Evolutionary conservation across 139 green algal species (phyloP), one percentile per base, ranked within the genome.

Genomic region (Micromonas pusilla): DNA sequence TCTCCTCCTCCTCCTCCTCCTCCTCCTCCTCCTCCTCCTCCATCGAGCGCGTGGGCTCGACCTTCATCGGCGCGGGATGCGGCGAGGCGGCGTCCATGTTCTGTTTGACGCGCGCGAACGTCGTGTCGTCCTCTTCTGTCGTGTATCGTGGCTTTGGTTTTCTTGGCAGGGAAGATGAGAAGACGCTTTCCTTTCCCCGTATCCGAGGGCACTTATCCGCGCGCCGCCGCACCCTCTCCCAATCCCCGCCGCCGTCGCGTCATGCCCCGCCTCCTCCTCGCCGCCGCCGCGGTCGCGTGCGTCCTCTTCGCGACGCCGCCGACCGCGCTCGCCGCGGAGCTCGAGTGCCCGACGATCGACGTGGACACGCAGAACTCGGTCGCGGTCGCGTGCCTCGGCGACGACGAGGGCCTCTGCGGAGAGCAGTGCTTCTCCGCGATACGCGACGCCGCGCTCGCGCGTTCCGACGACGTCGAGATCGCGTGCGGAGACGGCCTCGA

Each of bases 321-420:
- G n/a, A n/a, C n/a, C n/a, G n/a, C n/a, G n/a, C n/a, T n/a, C 16
- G 52, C 52, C 16, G 60, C 60, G 60, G 19, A 19, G 9, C 32
- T 23, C 25, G 13, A 67, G 60, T 67, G 60, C 20, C 60, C 60
- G 9, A 67, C 60, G 19, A 9, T 67, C 60, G 60, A 67, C 20
- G 60, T 34, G 20, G 60, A 67, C 60, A n/a, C 60, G 9, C 13
- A 34, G 25, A 67, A 34, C 25, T 9, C 52, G 2, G 13, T 52
- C 30, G 30, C 30, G 30, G 53, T 52, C 33, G 30, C 30, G 28
- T 72, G 66, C 31, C 1, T 72, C 20, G 30, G 53, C 52, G 66
- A 72, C 53, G 33, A 32, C 30, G 66, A 52, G 25, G 66, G 66
- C 30, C 33, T 72, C 20, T 72, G 66, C 30, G 66, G 66, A 1